phyloP scores from a whole-genome alignment of 108 stramenopile genomes.

The Heterococcus sp. region DNA sequence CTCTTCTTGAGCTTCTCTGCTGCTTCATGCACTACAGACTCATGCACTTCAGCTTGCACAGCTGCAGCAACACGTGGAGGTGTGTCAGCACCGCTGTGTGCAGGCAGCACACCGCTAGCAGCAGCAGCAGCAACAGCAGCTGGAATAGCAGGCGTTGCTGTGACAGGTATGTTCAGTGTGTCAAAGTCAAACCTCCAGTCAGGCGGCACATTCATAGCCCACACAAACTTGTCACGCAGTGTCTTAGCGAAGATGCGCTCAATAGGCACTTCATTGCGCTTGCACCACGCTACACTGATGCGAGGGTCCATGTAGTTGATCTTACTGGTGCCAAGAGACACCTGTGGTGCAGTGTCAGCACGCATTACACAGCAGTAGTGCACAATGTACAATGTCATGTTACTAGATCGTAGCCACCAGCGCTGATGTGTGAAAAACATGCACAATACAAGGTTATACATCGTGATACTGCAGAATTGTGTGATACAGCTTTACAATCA shows the following conservation, averaged over 20 bases:
- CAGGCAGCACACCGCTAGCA: not conserved
- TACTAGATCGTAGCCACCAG: too few species aligned
- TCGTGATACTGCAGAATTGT: too few species aligned
- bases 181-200: constrained; percentile 87
- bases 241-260: constrained; percentile 89
- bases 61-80: too few species aligned
- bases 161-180: constrained; percentile 7
- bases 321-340: constrained; percentile 59
- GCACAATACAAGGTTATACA: too few species aligned
- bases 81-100: too few species aligned
- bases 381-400: too few species aligned
- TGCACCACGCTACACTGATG: constrained; percentile 98
- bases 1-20: not conserved
- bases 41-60: too few species aligned
- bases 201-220: constrained; percentile 96
- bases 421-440: too few species aligned
- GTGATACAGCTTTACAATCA: too few species aligned
- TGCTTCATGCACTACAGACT: too few species aligned
- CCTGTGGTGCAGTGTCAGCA: too few species aligned
- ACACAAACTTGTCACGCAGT: constrained; percentile 95
- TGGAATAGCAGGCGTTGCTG: not conserved
- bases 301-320: constrained; percentile 99
- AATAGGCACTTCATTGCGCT: constrained; percentile 54
- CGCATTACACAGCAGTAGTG: too few species aligned
- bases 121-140: not conserved